Evolutionary conservation across 257 asterid genomes (phyloP).

Genomic region (Echium plantagineum): DNA sequence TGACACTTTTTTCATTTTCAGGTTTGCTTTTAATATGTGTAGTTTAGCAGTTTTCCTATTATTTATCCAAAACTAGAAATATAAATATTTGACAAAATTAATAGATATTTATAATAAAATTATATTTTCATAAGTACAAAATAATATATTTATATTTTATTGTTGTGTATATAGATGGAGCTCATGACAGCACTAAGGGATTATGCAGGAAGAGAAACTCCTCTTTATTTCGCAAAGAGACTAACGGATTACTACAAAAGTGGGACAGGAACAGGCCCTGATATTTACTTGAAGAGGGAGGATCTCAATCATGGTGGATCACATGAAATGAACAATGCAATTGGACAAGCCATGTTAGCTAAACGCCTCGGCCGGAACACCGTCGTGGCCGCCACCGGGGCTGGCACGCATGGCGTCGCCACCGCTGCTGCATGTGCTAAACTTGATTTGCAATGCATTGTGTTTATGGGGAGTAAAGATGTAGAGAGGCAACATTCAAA

Average conservation of each 20-base stretch:
- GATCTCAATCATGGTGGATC: conserved; percentile 68
- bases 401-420: conserved; percentile 82
- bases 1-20: too few species aligned
- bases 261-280: conserved; percentile 41
- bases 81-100: too few species aligned
- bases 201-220: conserved; percentile 73
- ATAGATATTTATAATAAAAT: too few species aligned
- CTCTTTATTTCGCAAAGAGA: conserved; percentile 58
- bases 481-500: conserved; percentile 50
- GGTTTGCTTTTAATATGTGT: too few species aligned
- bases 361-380: conserved; percentile 45
- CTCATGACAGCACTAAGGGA: conserved; percentile 40
- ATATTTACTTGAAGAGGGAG: conserved; percentile 67
- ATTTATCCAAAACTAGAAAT: too few species aligned
- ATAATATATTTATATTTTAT: too few species aligned
- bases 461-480: conserved; percentile 46
- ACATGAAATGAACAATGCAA: conserved; percentile 78
- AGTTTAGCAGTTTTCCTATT: too few species aligned
- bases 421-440: conserved; percentile 73
- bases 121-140: too few species aligned
- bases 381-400: conserved; percentile 58
- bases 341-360: conserved; percentile 86
- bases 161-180: conserved; percentile 31
- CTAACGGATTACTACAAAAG: conserved; percentile 53
- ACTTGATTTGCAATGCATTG: conserved; percentile 43